Evolutionary conservation across 164 flowering plant species (phyloP), one percentile per base, ranked within the genome.

Genomic region (Litsea cubeba): DNA sequence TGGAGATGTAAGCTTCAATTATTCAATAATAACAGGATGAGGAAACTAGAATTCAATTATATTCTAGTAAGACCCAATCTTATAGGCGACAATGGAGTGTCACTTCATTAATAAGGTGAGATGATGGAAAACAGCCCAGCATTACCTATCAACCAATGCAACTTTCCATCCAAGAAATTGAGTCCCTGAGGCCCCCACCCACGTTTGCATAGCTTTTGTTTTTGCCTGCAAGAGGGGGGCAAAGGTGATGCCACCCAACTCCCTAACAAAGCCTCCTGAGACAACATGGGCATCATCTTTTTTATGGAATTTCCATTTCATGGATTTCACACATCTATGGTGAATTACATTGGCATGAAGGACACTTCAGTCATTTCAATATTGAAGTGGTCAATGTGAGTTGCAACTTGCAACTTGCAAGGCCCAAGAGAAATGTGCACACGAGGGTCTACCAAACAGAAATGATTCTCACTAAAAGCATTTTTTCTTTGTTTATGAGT

Each of bases 191-290:
- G 60, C 18, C 46, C 46, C 46, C 46, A 40, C 46, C 60, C 60
- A 54, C 60, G 60, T 54, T 54, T 54, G 17, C n/a, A 40, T 54
- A 3, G n/a, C 60, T 54, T 54, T 54, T 20, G n/a, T 54, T 54
- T 54, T 54, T 54, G 60, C 60, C 60, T 54, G 60, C 17, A 54
- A 54, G 60, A 54, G n/a, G 60, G 60, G 60, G 60, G 60, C 60
- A 54, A 54, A 54, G 46, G 60, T 54, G n/a, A 15, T 54, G 60
- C 60, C n/a, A 20, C 60, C 46, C 60, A 54, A 54, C 60, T 54
- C 60, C 60, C 60, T 54, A 54, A 54, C 60, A 54, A 54, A 40
- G 46, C 46, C 46, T 40, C 46, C 46, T 40, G 8, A 40, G 46
- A 40, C 46, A 5, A 8, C 46, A 1, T 40, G 46, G 46, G 46